Base-by-base conservation (phyloP, 768 basidiomycete genomes). In the Suillus weaverae region DNA sequence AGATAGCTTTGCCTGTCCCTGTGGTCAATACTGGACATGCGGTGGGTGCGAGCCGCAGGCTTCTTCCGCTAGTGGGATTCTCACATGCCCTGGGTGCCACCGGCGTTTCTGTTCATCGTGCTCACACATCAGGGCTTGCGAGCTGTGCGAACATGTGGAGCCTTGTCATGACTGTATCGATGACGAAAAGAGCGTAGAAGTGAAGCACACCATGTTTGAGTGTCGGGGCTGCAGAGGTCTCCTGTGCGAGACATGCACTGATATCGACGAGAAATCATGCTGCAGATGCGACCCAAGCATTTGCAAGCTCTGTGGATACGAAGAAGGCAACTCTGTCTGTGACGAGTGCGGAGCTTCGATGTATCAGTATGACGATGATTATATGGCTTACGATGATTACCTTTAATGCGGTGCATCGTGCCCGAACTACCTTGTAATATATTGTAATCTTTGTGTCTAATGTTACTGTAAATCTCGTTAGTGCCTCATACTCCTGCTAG, bases 141-240 rank as follows among this genome's bases (percentile, higher is more conserved):
- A 18, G 32, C 6, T n/a, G 16, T 64, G 63, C 38, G 30, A 11
- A n/a, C 3, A n/a, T 26, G 61, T 36, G 26, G 62, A 33, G 16
- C 30, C 35, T 10, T 64, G 62, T 64, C 14, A 16, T 10, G 61
- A 64, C n/a, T 64, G 63, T 62, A n/a, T 61, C 10, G 32, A 33
- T 7, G 13, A 59, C 5, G 61, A 32, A 38, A 32, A 39, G 36
- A 38, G 9, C 22, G 0, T 38, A 10, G 56, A 26, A 3, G 8
- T 1, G 8, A 9, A 5, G 22, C 56, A 26, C 16, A 26, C 22
- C 18, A 3, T 41, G 2, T 20, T 10, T 16, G 10, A 7, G 57
- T 59, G 38, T 26, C 9, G 7, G 57, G 7, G 11, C 18, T 59
- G 57, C 38, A 9, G 5, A 41, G 10, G 14, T 41, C 26, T 39